These are phyloP conservation scores for Linnemannia exigua DNA, from an alignment of 192 early-diverging fungal species.

Conservation along the genomic window DNA sequence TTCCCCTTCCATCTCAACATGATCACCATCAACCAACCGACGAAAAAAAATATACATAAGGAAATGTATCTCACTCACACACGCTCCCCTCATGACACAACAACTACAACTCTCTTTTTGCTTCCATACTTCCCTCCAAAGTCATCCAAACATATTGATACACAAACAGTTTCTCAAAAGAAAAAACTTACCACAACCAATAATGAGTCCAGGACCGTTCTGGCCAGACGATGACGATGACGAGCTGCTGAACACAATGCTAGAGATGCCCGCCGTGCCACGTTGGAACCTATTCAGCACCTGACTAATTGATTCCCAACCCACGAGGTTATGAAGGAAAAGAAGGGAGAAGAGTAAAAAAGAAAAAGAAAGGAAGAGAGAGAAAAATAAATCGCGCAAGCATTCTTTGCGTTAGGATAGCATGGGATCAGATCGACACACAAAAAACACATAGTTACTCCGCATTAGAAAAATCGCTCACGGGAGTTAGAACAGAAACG, in stretches of 20 bases:
- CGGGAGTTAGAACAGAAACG: neutral
- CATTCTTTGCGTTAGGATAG: conserved; percentile 4
- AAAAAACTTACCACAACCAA: conserved; percentile 38
- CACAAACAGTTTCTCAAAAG: neutral
- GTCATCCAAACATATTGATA: neutral
- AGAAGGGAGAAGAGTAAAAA: neutral
- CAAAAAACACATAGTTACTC: neutral
- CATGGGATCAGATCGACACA: neutral
- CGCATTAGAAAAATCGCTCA: neutral
- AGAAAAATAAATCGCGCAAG: neutral
- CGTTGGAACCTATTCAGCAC: conserved; percentile 44
- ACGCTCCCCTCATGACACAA: neutral
- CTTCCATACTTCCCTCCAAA: neutral
- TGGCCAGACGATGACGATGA: neutral
- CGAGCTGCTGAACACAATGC: conserved; percentile 19
- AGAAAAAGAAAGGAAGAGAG: neutral
- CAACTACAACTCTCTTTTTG: neutral
- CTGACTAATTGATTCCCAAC: conserved; percentile 8
- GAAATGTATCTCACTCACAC: neutral
- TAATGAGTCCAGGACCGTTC: conserved; percentile 23
- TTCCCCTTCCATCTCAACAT: neutral
- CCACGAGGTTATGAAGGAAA: no score
- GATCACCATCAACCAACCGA: no score
- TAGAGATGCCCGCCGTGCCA: conserved; percentile 43
- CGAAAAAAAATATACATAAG: neutral